Base-by-base conservation (phyloP, 805 yeast species). In the Candida incommunis region DNA sequence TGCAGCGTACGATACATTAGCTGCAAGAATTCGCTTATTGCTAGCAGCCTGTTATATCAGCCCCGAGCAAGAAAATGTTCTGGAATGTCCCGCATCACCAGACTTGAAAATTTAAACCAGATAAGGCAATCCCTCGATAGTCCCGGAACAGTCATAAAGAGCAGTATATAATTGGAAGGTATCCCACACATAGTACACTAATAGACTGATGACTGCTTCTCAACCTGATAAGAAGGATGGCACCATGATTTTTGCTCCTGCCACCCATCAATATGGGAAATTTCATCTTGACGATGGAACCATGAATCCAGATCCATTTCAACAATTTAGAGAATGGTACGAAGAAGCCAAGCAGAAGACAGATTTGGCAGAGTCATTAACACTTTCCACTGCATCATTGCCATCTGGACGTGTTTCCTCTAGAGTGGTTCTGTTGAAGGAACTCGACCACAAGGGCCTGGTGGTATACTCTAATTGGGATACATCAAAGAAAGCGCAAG, bases 381-480 rank as follows among this genome's bases (percentile, higher is more conserved):
- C 80, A 16, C 75, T 92, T n/a, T 75, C 96, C 5, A 88, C 98
- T 2, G 94, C 95, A 0, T 70, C 76, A 47, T 67, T 88, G 49
- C 96, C 96, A 5, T 72, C 82, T 2, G 98, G 98, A n/a, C 68
- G 94, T 48, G 85, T 92, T 1, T 80, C 94, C 0, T 77, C 88
- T 3, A 70, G 98, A 45, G 74, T 82, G 7, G 90, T 92, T 2
- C 70, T 92, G 45, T 75, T 92, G 63, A 92, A 92, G 58, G 97
- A 92, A 58, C 71, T 92, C 47, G 97, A 90, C 61, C 69, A 74
- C 43, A 70, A 74, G 41, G 98, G 96, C 3, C 42, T 62, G 24
- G 82, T 90, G 54, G 75, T 87, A 7, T 92, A 84, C 64, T 85
- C 96, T 45, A 92, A 92, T 63, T 88, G 96, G 94, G 85, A 72